Base-by-base conservation (phyloP, 2,329 filamentous ascomycete species). In the Fusarium sp. region DNA sequence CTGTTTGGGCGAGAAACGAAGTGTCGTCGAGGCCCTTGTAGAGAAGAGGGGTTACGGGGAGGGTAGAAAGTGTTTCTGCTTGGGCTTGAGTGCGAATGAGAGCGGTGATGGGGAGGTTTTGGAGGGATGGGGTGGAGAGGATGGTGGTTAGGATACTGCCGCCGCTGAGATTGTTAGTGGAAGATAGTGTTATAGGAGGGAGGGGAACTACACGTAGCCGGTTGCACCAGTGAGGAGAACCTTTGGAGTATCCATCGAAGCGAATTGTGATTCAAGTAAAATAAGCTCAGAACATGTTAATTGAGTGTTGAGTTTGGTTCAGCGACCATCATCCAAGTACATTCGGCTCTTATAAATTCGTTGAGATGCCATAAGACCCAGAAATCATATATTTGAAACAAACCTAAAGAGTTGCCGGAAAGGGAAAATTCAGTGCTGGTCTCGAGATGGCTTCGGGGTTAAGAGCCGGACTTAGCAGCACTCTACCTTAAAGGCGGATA, bases 191-290 rank as follows among this genome's bases (percentile, higher is more conserved):
- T 15, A 3, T 1, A 31, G n/a, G 2, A 1, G 4, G 8, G 4
- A 4, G 10, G 4, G 0, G 2, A 23, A 2, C 20, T 55, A 62
- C 48, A 62, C 36, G n/a, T 62, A 62, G 2, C 57, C 57, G 5
- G 57, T 47, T 10, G 57, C 57, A 14, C 58, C 57, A 5, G 57
- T 62, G 8, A 62, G 31, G 18, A 62, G 48, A 14, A 62, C 9
- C n/a, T 8, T 62, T 9, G 21, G 23, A 9, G 36, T 18, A 3
- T 35, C 17, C 58, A 62, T 62, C 15, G 5, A 11, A 20, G 7
- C 40, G 11, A 5, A 15, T 9, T 2, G 15, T n/a, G n/a, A n/a
- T n/a, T n/a, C n/a, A 4, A 31, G 29, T 39, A n/a, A 13, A 25
- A 2, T n/a, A n/a, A n/a, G n/a, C n/a, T n/a, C n/a, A n/a, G n/a